Conservation (phyloP, 2,329 filamentous ascomycete genomes). For the Colletotrichum orbiculare region DNA sequence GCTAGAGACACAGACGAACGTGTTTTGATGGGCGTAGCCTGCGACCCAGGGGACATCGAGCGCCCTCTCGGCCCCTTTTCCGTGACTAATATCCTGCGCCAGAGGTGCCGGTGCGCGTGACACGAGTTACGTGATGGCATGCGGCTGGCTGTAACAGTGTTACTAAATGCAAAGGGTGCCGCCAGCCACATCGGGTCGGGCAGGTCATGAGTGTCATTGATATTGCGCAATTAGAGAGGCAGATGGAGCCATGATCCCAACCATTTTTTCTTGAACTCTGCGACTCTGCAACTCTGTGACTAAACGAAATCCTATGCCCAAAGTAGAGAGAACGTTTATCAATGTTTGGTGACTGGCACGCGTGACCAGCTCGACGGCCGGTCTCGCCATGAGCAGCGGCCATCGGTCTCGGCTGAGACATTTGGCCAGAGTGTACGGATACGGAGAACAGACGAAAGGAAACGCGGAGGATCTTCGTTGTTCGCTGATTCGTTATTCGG, state of each 20-base stretch:
- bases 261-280: neutral
- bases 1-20: too few species aligned
- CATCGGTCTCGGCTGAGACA: neutral
- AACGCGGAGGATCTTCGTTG: neutral
- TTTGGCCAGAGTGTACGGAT: neutral
- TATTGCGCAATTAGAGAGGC: constrained; percentile 8
- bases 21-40: too few species aligned
- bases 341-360: neutral
- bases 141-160: neutral
- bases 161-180: constrained; percentile 8
- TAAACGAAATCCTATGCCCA: too few species aligned
- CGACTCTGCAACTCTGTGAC: neutral
- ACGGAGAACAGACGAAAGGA: neutral
- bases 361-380: neutral
- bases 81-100: too few species aligned
- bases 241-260: constrained; percentile 16
- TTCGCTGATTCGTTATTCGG: neutral
- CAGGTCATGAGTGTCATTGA: neutral
- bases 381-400: neutral
- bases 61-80: too few species aligned
- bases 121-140: neutral
- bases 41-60: too few species aligned
- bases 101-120: constrained; percentile 23
- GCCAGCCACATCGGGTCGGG: neutral
- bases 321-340: neutral